Conservation (phyloP, 2,329 filamentous ascomycete species). For the Arachnopeziza araneosa region DNA sequence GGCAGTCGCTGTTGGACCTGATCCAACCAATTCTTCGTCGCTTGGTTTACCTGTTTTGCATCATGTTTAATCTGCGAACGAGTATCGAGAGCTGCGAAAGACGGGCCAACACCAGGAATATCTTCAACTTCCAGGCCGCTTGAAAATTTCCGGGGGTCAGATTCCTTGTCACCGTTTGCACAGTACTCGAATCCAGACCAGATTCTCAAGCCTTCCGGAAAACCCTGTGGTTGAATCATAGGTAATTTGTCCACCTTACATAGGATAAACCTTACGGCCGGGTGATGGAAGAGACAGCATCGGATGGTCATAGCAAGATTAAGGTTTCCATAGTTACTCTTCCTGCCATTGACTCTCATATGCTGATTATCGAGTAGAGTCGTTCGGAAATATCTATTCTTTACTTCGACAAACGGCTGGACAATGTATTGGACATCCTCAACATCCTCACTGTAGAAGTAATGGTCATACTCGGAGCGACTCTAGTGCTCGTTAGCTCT, state of each 20-base stretch:
- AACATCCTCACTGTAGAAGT: constrained; percentile 22
- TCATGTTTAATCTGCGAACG: neutral
- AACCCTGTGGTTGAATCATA: neutral
- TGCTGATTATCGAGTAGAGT: constrained; percentile 22
- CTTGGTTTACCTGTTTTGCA: neutral
- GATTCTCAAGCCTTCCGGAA: neutral
- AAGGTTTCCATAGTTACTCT: constrained; percentile 12
- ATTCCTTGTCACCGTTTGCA: constrained; percentile 5
- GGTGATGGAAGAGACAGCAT: constrained; percentile 10
- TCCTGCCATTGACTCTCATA: neutral
- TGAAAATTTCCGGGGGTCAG: neutral
- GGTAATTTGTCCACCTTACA: constrained; percentile 5
- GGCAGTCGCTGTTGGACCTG: neutral
- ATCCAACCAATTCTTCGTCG: neutral
- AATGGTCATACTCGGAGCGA: constrained; percentile 7
- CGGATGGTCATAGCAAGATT: constrained; percentile 14
- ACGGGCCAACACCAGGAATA: neutral
- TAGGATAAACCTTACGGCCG: neutral
- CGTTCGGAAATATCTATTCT: constrained; percentile 19
- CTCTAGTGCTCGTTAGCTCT: neutral
- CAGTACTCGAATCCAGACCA: constrained; percentile 14
- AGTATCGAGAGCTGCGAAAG: neutral
- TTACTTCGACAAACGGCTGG: constrained; percentile 14
- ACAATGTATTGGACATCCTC: constrained; percentile 17
- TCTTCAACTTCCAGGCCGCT: neutral